Evolutionary conservation across 257 asterid genomes (phyloP), one percentile per base, ranked within the genome.

Genomic region (Petunia axillaris): DNA sequence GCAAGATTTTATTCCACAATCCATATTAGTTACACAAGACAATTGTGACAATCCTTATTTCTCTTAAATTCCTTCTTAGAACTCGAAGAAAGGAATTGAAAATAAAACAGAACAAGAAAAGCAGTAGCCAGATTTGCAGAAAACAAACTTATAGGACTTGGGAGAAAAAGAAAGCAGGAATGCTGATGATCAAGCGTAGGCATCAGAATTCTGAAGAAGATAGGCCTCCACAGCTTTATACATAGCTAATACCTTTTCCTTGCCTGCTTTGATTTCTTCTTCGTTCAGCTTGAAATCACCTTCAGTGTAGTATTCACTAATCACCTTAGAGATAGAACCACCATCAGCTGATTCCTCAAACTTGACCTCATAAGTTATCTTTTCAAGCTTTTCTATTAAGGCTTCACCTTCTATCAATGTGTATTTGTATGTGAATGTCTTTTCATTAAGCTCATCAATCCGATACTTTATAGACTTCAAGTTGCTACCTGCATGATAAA

Each of bases 381-480:
- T 75, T 6, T 84, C 93, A 37, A 91, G 86, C 86, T 87, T 89
- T 44, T 83, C 88, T 90, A 85, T 88, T 83, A 89, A 50, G 0
- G 86, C 90, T 85, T 92, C 93, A 37, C 90, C 97, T 80, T 92
- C 92, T 8, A 87, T 84, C 74, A 88, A 52, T 8, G 91, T 85
- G 83, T 86, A 89, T 57, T 82, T 89, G 82, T 89, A 83, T 60
- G 8, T 66, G 75, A 16, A 76, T 5, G 84, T 88, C 76, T 89
- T 89, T 53, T 86, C 81, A 50, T 89, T 92, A 5, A 90, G 65
- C 1, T 64, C 90, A 38, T 92, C 97, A 50, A 86, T 87, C 77
- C 88, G 78, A 41, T 91, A 91, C 82, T 91, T 91, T 86, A 87
- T 86, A 46, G 84, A 90, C 50, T 70, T 89, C 76, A 80, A 85